Conservation (phyloP, 352 stramenopile species). For the Globisporangium recalcitrans region DNA sequence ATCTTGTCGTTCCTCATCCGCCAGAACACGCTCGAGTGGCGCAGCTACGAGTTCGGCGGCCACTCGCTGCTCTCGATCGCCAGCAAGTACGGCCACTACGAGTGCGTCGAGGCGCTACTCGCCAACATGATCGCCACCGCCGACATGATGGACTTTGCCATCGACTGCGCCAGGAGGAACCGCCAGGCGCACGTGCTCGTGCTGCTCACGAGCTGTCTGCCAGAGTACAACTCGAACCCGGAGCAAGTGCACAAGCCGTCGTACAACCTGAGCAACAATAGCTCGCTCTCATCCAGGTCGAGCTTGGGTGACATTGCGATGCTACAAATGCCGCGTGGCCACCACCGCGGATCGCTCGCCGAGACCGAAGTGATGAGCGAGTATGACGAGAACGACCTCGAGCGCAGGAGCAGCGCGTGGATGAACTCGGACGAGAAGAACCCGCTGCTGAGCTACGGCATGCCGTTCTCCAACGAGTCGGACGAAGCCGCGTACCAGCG, state of each 20-base stretch:
- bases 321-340: conserved; percentile 8
- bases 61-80: conserved; percentile 62
- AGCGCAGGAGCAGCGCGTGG: conserved; percentile 23
- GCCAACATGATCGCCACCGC: conserved; percentile 21
- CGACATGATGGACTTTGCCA: conserved; percentile 38
- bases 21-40: conserved; percentile 22
- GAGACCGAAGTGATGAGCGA: conserved; percentile 32
- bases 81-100: conserved; percentile 61
- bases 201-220: conserved; percentile 63
- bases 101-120: conserved; percentile 57
- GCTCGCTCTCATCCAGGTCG: background rate
- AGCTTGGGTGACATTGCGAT: conserved; percentile 4
- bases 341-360: conserved; percentile 25
- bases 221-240: conserved; percentile 31
- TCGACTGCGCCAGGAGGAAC: conserved; percentile 44
- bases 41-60: conserved; percentile 51
- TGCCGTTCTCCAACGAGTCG: conserved; percentile 27
- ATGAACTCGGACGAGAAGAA: conserved; percentile 12
- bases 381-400: conserved; percentile 17
- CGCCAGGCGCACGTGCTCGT: conserved; percentile 66
- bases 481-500: conserved; percentile 29
- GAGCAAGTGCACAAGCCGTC: conserved; percentile 22
- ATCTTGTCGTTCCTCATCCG: conserved; percentile 52
- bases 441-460: conserved; percentile 19
- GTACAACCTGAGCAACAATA: conserved; percentile 4